Conservation (phyloP, 2,329 filamentous ascomycete species). For the Neoscytalidium dimidiatum region DNA sequence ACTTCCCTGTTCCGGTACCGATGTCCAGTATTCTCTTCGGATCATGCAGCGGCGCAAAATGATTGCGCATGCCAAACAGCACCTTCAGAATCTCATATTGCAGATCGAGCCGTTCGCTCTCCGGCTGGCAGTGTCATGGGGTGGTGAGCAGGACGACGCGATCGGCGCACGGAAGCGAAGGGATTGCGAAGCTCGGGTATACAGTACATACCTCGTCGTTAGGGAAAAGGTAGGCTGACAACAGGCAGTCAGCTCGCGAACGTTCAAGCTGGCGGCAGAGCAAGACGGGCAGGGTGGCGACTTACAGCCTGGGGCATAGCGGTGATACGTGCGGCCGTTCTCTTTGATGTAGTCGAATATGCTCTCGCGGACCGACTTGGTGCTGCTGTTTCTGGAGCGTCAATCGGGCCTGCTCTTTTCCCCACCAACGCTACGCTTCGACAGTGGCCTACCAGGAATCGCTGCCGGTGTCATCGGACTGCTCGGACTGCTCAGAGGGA, state of each 20-base stretch:
- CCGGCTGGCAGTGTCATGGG: constrained; percentile 27
- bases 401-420: neutral
- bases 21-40: constrained; percentile 43
- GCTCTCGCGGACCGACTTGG: constrained; percentile 41
- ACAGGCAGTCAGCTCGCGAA: neutral
- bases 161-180: neutral
- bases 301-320: constrained; percentile 42
- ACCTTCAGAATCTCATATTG: constrained; percentile 42
- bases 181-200: neutral
- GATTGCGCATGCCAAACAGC: constrained; percentile 36
- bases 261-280: too few relatives aligned
- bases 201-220: constrained; percentile 39
- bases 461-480: constrained; percentile 6
- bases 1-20: constrained; percentile 45
- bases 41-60: constrained; percentile 40
- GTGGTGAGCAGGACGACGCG: neutral
- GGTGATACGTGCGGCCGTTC: constrained; percentile 44
- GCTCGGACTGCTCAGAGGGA: neutral
- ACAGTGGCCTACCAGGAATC: neutral
- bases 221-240: constrained; percentile 40
- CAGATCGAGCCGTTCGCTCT: constrained; percentile 40
- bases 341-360: constrained; percentile 42
- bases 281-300: neutral
- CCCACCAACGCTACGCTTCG: neutral
- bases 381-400: constrained; percentile 12